Evolutionary conservation across 2,329 filamentous ascomycete species (phyloP).

Genomic region (Podosphaera aphanis): DNA sequence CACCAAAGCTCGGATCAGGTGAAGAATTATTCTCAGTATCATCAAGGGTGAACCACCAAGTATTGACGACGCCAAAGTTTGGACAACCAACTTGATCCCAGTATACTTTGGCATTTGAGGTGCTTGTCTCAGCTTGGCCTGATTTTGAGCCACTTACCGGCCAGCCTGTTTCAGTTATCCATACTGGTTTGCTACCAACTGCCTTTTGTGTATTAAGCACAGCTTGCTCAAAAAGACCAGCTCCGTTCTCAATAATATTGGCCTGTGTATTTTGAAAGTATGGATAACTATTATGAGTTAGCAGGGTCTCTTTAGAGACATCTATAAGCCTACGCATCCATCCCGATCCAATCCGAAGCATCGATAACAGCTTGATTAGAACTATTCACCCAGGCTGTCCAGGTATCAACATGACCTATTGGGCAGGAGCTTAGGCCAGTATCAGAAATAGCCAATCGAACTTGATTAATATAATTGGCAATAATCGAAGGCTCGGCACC

Average conservation of each 20-base stretch:
- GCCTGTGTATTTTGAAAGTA: slow-evolving; percentile 53
- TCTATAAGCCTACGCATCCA: slow-evolving; percentile 31
- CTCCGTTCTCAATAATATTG: slow-evolving; percentile 42
- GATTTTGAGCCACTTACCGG: slow-evolving; percentile 45
- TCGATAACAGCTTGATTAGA: slow-evolving; percentile 49
- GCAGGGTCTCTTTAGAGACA: background rate
- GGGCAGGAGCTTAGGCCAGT: slow-evolving; percentile 33
- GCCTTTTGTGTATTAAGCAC: slow-evolving; percentile 33
- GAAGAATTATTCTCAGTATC: slow-evolving; percentile 30
- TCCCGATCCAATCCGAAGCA: slow-evolving; percentile 54
- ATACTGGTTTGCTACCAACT: slow-evolving; percentile 45
- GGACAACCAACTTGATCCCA: slow-evolving; percentile 61
- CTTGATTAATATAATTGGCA: slow-evolving; percentile 45
- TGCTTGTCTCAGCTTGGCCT: slow-evolving; percentile 37
- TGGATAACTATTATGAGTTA: slow-evolving; percentile 26
- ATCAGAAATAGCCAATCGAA: slow-evolving; percentile 36
- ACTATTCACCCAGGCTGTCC: slow-evolving; percentile 54
- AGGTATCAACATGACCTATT: slow-evolving; percentile 76
- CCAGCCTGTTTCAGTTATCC: slow-evolving; percentile 79
- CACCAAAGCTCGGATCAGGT: slow-evolving; percentile 46
- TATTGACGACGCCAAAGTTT: slow-evolving; percentile 37
- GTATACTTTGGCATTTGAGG: slow-evolving; percentile 51
- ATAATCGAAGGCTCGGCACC: slow-evolving; percentile 40
- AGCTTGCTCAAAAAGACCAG: slow-evolving; percentile 44
- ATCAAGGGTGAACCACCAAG: slow-evolving; percentile 60